Percentiles rank a stretch among this genome's conserved stretches.
These are phyloP conservation scores for Penicillium fimorum DNA, from an alignment of 495 filamentous ascomycete species.

Conservation along the genomic window DNA sequence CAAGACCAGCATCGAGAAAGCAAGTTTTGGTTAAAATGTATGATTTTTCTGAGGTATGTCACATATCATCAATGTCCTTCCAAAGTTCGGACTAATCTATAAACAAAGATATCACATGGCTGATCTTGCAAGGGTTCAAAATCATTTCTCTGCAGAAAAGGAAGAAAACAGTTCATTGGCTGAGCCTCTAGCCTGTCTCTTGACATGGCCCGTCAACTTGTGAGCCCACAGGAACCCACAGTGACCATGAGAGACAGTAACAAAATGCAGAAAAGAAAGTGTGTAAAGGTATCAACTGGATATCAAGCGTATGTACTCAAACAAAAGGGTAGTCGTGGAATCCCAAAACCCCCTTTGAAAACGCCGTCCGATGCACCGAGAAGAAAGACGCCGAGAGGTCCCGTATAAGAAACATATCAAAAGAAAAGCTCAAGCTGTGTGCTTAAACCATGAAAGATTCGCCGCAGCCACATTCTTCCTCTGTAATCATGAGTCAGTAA, in stretches of 20 bases:
- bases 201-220: constrained; percentile 8
- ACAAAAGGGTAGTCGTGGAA: constrained; percentile 20
- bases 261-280: constrained; percentile 12
- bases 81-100: constrained; percentile 12
- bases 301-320: constrained; percentile 37
- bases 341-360: constrained; percentile 21
- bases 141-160: neutral
- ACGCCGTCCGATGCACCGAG: constrained; percentile 48
- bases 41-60: neutral
- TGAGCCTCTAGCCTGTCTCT: constrained; percentile 9
- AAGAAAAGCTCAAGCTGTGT: constrained; percentile 58
- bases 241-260: neutral
- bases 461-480: constrained; percentile 95
- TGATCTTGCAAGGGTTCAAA: neutral
- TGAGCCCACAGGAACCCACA: neutral
- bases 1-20: neutral
- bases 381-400: constrained; percentile 25
- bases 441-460: constrained; percentile 88
- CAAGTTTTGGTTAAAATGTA: neutral
- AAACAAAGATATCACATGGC: constrained; percentile 8
- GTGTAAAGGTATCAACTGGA: constrained; percentile 30
- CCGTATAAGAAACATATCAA: constrained; percentile 17
- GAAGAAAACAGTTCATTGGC: neutral
- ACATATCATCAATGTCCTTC: constrained; percentile 11
- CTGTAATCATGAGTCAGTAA: constrained; percentile 52